Conservation (phyloP, 2,329 filamentous ascomycete genomes). For the Neocatenulostroma microsporum region DNA sequence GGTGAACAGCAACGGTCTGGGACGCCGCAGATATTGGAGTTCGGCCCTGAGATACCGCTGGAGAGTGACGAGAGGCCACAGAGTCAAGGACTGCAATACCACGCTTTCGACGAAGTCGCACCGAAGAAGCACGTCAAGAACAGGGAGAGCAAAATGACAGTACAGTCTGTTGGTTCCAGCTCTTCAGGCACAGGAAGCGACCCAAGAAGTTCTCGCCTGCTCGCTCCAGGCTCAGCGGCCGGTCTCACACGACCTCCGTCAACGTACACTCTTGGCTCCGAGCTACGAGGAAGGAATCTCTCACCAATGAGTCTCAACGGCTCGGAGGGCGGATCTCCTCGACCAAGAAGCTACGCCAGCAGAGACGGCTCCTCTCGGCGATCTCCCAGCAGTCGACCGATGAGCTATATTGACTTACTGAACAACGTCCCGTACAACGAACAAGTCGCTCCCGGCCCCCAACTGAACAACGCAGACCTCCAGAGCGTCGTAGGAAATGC, state of each 20-base stretch:
- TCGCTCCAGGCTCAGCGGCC: conserved; percentile 19
- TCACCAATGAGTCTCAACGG: conserved; percentile 45
- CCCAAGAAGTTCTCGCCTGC: conserved; percentile 20
- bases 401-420: conserved; percentile 55
- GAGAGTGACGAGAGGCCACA: conserved; percentile 26
- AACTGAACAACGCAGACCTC: conserved; percentile 73
- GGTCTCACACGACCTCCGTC: conserved; percentile 57
- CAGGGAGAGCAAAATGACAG: conserved; percentile 25
- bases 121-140: conserved; percentile 19
- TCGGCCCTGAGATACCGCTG: conserved; percentile 13
- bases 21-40: conserved; percentile 19
- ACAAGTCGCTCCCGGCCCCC: conserved; percentile 55
- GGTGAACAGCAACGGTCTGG: too few relatives aligned
- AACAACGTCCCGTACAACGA: conserved; percentile 68
- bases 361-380: conserved; percentile 45
- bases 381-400: conserved; percentile 51
- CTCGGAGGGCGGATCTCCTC: conserved; percentile 29
- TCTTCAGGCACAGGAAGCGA: conserved; percentile 17
- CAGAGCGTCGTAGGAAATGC: conserved; percentile 76
- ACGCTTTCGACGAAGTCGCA: conserved; percentile 35
- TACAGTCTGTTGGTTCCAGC: conserved; percentile 23
- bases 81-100: conserved; percentile 43
- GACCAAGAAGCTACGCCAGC: conserved; percentile 38
- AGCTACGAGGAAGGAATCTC: conserved; percentile 56
- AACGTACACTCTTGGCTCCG: conserved; percentile 66